Conservation (phyloP, 2,329 filamentous ascomycete genomes). For the Alternaria hordeiaustralica region DNA sequence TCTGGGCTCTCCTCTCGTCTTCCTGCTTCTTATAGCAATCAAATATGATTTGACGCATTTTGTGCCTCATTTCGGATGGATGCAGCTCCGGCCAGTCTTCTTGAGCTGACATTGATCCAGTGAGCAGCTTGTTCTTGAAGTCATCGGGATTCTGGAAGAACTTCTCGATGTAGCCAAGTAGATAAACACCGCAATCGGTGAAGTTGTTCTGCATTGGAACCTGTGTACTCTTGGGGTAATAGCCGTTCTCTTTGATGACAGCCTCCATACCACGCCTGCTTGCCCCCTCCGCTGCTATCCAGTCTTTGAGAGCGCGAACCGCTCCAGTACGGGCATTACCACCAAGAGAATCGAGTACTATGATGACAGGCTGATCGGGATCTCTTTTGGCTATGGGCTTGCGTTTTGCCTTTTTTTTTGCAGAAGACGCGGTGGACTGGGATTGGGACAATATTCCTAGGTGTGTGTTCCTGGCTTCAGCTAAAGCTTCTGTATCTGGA, state of each 20-base stretch:
- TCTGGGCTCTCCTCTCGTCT: conserved; percentile 13
- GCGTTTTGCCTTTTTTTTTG: conserved; percentile 32
- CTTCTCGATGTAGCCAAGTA: conserved; percentile 82
- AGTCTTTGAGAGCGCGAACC: conserved; percentile 73
- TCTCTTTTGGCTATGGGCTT: conserved; percentile 40
- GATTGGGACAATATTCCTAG: conserved; percentile 8
- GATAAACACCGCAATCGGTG: conserved; percentile 87
- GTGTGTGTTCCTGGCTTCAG: neutral
- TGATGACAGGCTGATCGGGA: conserved; percentile 66
- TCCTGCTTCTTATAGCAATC: conserved; percentile 61
- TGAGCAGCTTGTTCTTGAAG: conserved; percentile 72
- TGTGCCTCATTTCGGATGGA: conserved; percentile 65
- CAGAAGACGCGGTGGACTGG: conserved; percentile 11
- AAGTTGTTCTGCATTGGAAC: conserved; percentile 84
- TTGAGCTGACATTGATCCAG: conserved; percentile 65
- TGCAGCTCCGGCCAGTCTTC: conserved; percentile 62
- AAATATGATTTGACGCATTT: conserved; percentile 72
- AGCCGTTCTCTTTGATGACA: conserved; percentile 57
- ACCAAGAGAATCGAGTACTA: conserved; percentile 89
- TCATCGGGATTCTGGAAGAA: conserved; percentile 77
- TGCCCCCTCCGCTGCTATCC: conserved; percentile 75
- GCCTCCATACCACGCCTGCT: conserved; percentile 63
- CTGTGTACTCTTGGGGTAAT: conserved; percentile 67
- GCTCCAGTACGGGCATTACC: conserved; percentile 61
- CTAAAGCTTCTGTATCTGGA: neutral